phyloP scores from a whole-genome alignment of 2,329 filamentous ascomycete species.

The Trichoderma sp. region DNA sequence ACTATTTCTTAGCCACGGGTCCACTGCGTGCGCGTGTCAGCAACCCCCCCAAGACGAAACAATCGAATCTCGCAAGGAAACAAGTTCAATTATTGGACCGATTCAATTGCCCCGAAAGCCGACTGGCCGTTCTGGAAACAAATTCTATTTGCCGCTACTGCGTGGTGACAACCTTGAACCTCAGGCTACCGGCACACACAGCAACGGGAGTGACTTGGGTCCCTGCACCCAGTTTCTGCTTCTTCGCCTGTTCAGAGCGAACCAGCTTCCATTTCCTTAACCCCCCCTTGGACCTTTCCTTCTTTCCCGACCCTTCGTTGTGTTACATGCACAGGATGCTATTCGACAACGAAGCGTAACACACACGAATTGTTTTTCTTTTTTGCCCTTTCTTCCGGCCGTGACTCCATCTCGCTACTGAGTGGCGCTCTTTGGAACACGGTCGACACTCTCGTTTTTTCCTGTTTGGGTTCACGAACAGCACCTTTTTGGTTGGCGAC shows the following conservation, averaged over 20 bases:
- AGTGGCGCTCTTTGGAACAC: constrained; percentile 18
- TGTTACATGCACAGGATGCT: constrained; percentile 18
- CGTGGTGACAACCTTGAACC: not conserved
- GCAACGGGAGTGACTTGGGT: constrained; percentile 3
- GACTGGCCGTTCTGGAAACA: constrained; percentile 14
- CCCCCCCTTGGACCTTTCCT: not conserved
- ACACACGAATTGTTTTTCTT: constrained; percentile 4
- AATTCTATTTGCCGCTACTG: constrained; percentile 1
- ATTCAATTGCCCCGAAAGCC: constrained; percentile 12
- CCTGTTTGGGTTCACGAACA: not conserved
- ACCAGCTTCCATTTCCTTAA: not conserved
- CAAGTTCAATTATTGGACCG: not conserved
- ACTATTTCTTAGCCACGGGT: not conserved
- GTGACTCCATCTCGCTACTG: constrained; percentile 10
- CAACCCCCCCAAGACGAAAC: constrained; percentile 12
- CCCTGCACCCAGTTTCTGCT: constrained; percentile 3
- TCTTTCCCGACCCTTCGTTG: not conserved
- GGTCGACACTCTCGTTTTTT: constrained; percentile 10
- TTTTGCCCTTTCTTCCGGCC: constrained; percentile 17
- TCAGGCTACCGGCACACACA: constrained; percentile 1
- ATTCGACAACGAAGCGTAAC: constrained; percentile 17
- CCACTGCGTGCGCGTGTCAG: constrained; percentile 6
- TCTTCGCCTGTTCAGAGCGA: constrained; percentile 6
- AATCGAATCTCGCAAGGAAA: constrained; percentile 10
- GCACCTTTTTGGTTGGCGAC: constrained; percentile 9